A percentile compares a stretch with the other conserved stretches of the same genome.
phyloP scores from a whole-genome alignment of 1,139 yeast genomes.

The Kurtzmaniella natalensis region DNA sequence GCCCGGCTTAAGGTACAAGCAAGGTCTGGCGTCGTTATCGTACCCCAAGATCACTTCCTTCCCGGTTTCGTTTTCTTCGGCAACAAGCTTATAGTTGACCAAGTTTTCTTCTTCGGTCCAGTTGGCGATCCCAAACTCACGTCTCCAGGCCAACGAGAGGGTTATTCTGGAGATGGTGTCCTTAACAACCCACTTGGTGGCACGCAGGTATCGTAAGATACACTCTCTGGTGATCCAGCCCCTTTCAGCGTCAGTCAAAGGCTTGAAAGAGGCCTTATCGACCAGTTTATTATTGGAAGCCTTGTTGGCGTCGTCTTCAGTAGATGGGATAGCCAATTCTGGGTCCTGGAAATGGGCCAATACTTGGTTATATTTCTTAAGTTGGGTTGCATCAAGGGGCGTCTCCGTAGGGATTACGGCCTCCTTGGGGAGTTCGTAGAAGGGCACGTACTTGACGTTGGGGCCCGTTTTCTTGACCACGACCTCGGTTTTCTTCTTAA shows the following conservation, averaged over 20 bases:
- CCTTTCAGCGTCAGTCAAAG: slow-evolving; percentile 28
- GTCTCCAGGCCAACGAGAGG: slow-evolving; percentile 44
- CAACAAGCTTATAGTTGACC: slow-evolving; percentile 29
- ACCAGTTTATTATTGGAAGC: slow-evolving; percentile 20
- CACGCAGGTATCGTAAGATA: slow-evolving; percentile 43
- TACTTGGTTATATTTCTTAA: slow-evolving; percentile 53
- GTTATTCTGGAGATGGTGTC: slow-evolving; percentile 40
- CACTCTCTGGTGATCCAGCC: slow-evolving; percentile 48
- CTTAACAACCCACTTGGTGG: slow-evolving; percentile 40
- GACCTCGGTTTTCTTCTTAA: slow-evolving; percentile 15
- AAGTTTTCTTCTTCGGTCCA: slow-evolving; percentile 28
- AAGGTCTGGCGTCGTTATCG: slow-evolving; percentile 45
- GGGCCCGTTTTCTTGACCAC: slow-evolving; percentile 10
- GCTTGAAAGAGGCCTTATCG: slow-evolving; percentile 15
- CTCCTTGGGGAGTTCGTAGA: slow-evolving; percentile 42
- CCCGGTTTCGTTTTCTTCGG: slow-evolving; percentile 43
- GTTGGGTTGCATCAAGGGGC: slow-evolving; percentile 50
- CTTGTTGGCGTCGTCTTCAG: slow-evolving; percentile 27
- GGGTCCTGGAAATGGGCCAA: slow-evolving; percentile 53
- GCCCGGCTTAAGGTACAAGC: slow-evolving; percentile 46
- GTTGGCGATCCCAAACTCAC: slow-evolving; percentile 39
- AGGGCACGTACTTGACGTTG: slow-evolving; percentile 38
- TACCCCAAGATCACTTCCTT: slow-evolving; percentile 45
- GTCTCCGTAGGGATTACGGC: slow-evolving; percentile 50
- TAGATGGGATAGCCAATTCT: slow-evolving; percentile 32